These are phyloP conservation scores for Colletotrichum sublineola DNA, from an alignment of 2,329 filamentous ascomycete species.

Conservation along the genomic window DNA sequence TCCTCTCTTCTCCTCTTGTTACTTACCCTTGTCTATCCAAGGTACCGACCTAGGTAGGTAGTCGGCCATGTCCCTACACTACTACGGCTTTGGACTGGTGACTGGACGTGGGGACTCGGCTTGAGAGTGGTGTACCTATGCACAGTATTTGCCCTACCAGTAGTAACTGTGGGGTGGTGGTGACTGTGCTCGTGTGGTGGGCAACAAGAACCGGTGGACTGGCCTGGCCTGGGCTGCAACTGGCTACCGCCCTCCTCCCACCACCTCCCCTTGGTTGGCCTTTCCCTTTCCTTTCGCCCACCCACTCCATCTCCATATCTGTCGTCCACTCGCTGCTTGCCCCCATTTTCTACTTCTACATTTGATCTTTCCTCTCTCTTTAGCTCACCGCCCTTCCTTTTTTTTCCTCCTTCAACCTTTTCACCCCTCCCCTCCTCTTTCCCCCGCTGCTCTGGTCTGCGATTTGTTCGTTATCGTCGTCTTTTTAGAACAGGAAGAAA, in stretches of 20 bases:
- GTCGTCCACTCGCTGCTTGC: slow-evolving; percentile 43
- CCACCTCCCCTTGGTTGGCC: slow-evolving; percentile 43
- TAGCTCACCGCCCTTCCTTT: slow-evolving; percentile 50
- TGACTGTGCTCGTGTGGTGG: background rate
- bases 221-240: slow-evolving; percentile 6
- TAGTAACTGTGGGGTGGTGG: background rate
- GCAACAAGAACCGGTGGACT: background rate
- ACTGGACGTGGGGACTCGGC: slow-evolving; percentile 14
- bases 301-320: slow-evolving; percentile 48
- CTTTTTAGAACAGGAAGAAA: slow-evolving; percentile 34
- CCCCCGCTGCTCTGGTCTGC: slow-evolving; percentile 45
- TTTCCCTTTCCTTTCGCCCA: background rate
- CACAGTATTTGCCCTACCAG: background rate
- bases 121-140: slow-evolving; percentile 8
- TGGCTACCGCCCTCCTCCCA: slow-evolving; percentile 49
- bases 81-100: slow-evolving; percentile 36
- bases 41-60: background rate
- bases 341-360: slow-evolving; percentile 51
- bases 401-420: slow-evolving; percentile 49
- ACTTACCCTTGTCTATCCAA: slow-evolving; percentile 32
- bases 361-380: slow-evolving; percentile 48
- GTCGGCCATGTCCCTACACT: slow-evolving; percentile 25
- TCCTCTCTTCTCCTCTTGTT: background rate
- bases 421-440: slow-evolving; percentile 44
- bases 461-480: slow-evolving; percentile 48